These are phyloP conservation scores for Penicillium tannophilum DNA, from an alignment of 495 filamentous ascomycete genomes.

Conservation along the genomic window DNA sequence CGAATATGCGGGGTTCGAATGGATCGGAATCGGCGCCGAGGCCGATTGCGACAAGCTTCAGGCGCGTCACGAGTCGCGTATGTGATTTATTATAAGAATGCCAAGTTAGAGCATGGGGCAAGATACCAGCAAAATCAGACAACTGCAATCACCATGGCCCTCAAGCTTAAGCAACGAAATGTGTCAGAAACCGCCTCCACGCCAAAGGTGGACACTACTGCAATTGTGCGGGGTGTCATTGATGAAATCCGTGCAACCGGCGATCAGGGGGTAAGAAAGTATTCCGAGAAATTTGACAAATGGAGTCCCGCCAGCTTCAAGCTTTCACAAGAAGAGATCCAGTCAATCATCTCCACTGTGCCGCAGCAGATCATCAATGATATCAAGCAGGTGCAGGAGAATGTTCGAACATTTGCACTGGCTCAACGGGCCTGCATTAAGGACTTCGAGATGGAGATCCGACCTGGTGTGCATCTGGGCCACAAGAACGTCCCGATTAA, in stretches of 20 bases:
- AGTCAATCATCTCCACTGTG: constrained; percentile 22
- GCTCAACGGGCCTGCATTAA: constrained; percentile 46
- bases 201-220: constrained; percentile 13
- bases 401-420: constrained; percentile 51
- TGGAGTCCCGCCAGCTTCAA: constrained; percentile 54
- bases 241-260: constrained; percentile 48
- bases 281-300: constrained; percentile 57
- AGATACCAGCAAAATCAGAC: neutral
- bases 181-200: constrained; percentile 7
- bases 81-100: constrained; percentile 4
- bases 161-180: constrained; percentile 22
- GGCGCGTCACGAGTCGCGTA: neutral
- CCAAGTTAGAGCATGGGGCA: neutral
- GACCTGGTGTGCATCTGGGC: constrained; percentile 50
- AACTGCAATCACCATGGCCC: constrained; percentile 12
- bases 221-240: constrained; percentile 52
- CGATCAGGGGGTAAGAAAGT: constrained; percentile 48
- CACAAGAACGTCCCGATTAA: constrained; percentile 52
- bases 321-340: constrained; percentile 28
- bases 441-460: constrained; percentile 53
- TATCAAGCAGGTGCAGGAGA: constrained; percentile 54
- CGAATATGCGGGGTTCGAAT: constrained; percentile 17
- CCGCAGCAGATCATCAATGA: constrained; percentile 50
- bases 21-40: constrained; percentile 24
- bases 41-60: constrained; percentile 14